A percentile compares a stretch with the other conserved stretches of the same genome.
Conservation (phyloP, 805 yeast genomes). For the Metschnikowia proteae region DNA sequence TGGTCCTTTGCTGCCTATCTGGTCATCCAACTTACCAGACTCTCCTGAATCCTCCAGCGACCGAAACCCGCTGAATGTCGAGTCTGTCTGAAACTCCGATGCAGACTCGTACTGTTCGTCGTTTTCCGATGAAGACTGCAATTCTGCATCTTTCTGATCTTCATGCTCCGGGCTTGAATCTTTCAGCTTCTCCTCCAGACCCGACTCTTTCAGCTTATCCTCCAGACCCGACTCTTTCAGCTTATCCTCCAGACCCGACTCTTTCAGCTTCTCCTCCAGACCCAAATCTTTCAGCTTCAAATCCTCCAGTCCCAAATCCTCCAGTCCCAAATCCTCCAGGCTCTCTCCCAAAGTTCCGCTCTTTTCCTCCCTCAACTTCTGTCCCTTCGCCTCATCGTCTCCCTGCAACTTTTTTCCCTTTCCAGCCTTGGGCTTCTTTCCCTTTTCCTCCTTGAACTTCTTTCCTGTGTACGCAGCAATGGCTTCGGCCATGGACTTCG, state of each 20-base stretch:
- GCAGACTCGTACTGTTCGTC: conserved; percentile 32
- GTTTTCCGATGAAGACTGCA: conserved; percentile 9
- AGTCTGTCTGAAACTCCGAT: conserved; percentile 25
- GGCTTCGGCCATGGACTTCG: conserved; percentile 53
- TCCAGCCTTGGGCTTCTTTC: conserved; percentile 15
- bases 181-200: not conserved
- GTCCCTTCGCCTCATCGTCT: not conserved
- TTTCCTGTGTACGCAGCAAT: conserved; percentile 56
- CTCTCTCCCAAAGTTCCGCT: too few species aligned
- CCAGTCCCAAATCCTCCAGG: too few species aligned
- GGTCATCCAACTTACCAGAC: conserved; percentile 4
- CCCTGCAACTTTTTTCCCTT: not conserved
- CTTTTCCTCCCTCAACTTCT: not conserved
- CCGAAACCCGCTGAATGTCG: conserved; percentile 11
- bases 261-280: too few species aligned
- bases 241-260: too few species aligned
- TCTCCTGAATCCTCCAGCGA: not conserved
- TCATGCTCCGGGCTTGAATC: conserved; percentile 1
- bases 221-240: too few species aligned
- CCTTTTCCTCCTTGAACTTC: conserved; percentile 46
- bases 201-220: too few species aligned
- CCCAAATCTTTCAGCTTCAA: too few species aligned
- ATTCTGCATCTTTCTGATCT: conserved; percentile 8
- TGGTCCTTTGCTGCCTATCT: too few species aligned
- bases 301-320: too few species aligned